Conservation (phyloP, 208 protist species). For the Wallacemonas sp. region DNA sequence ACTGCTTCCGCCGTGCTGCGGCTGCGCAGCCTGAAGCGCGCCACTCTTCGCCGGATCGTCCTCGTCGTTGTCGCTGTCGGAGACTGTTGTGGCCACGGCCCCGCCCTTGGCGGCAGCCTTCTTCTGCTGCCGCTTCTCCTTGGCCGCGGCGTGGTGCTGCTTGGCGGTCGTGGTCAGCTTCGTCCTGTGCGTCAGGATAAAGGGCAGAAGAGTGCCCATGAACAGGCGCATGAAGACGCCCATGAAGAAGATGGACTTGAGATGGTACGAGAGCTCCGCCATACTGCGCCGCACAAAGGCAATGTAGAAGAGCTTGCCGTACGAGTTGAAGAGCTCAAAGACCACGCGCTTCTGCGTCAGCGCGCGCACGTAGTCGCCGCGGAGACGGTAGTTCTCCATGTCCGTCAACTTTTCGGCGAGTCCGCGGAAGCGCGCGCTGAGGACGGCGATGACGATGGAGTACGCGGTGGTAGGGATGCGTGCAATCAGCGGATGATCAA, state of each 20-base stretch:
- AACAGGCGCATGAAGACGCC: slow-evolving; percentile 48
- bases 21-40: background rate
- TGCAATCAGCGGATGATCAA: slow-evolving; percentile 22
- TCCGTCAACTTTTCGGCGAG: slow-evolving; percentile 55
- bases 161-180: slow-evolving; percentile 14
- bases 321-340: slow-evolving; percentile 75
- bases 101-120: slow-evolving; percentile 9
- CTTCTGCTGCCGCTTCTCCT: slow-evolving; percentile 7
- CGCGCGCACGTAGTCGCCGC: slow-evolving; percentile 54
- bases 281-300: slow-evolving; percentile 56
- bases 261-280: slow-evolving; percentile 37
- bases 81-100: background rate
- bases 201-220: slow-evolving; percentile 60
- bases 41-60: background rate
- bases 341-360: slow-evolving; percentile 67
- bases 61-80: slow-evolving; percentile 13
- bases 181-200: slow-evolving; percentile 41
- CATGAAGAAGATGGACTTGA: slow-evolving; percentile 50
- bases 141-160: background rate
- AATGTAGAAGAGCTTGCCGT: slow-evolving; percentile 65
- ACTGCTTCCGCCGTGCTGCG: slow-evolving; percentile 28
- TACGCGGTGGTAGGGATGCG: slow-evolving; percentile 48
- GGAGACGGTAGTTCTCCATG: slow-evolving; percentile 66
- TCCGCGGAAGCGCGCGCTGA: slow-evolving; percentile 51
- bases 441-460: slow-evolving; percentile 31